Evolutionary conservation across 176 grass and related monocot species (phyloP).

Genomic region (Aegilops longissima): DNA sequence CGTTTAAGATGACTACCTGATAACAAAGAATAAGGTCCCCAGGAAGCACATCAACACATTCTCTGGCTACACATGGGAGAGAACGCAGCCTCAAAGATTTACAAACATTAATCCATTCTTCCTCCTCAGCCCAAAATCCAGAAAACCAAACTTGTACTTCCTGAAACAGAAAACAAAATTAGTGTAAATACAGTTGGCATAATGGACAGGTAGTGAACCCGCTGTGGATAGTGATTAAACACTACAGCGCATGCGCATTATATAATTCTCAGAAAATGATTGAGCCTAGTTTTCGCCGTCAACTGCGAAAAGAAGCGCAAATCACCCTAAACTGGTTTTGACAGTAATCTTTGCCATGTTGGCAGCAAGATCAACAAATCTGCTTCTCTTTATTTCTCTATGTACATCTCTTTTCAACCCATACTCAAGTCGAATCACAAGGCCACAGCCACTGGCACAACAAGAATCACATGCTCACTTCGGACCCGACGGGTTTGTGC

Average conservation of each 20-base stretch:
- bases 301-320: not conserved
- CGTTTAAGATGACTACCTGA: slow-evolving; percentile 42
- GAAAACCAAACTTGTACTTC: slow-evolving; percentile 78
- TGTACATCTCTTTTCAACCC: not conserved
- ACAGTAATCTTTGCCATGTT: not conserved
- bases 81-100: slow-evolving; percentile 75
- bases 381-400: not conserved
- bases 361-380: not conserved
- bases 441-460: not conserved
- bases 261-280: not conserved
- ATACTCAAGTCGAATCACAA: not conserved
- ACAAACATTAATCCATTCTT: slow-evolving; percentile 85
- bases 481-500: not conserved
- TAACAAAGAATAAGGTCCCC: slow-evolving; percentile 82
- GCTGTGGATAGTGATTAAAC: too few species aligned
- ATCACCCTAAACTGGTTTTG: not conserved
- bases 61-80: slow-evolving; percentile 69
- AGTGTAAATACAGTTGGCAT: not conserved
- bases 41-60: slow-evolving; percentile 80
- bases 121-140: slow-evolving; percentile 78
- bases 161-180: slow-evolving; percentile 29
- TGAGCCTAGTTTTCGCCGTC: not conserved
- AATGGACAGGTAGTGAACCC: not conserved
- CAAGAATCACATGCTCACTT: not conserved
- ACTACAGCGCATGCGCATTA: not conserved